phyloP scores from a whole-genome alignment of 169 alveolate species.

The Eimeria brunetti region DNA sequence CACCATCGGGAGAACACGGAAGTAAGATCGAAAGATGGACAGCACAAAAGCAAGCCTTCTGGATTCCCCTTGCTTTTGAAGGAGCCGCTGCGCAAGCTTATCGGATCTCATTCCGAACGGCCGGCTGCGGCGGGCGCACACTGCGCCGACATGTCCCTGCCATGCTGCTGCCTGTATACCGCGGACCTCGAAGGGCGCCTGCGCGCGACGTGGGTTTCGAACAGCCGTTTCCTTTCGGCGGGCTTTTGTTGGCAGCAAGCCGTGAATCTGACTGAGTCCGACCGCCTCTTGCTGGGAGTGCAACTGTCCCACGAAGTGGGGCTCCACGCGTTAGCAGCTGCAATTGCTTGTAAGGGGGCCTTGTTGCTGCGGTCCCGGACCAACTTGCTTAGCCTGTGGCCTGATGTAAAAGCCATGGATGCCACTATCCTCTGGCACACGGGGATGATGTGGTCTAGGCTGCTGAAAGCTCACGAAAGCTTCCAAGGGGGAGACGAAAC shows the following conservation, averaged over 20 bases:
- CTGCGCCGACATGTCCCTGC: background rate
- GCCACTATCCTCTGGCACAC: conserved; percentile 59
- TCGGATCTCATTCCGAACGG: conserved; percentile 10
- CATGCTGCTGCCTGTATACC: conserved; percentile 40
- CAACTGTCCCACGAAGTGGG: conserved; percentile 70
- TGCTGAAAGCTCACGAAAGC: conserved; percentile 56
- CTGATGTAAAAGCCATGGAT: conserved; percentile 47
- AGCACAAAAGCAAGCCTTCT: conserved; percentile 54
- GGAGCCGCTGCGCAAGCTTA: background rate
- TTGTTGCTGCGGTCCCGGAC: conserved; percentile 35
- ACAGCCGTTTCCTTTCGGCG: conserved; percentile 54
- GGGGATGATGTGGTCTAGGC: conserved; percentile 58
- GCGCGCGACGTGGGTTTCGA: conserved; percentile 32
- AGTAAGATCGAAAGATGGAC: background rate
- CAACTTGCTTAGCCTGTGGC: conserved; percentile 41
- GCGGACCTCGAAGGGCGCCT: conserved; percentile 62
- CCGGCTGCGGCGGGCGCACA: background rate
- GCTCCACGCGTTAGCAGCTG: conserved; percentile 64
- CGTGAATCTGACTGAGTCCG: conserved; percentile 30
- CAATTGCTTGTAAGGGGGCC: conserved; percentile 57
- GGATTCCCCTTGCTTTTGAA: conserved; percentile 45
- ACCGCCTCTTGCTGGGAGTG: conserved; percentile 61
- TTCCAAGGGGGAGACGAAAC: conserved; percentile 41
- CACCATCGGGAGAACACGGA: conserved; percentile 13
- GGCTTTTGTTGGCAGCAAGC: conserved; percentile 64